phyloP scores from a whole-genome alignment of 129 eudicot species.

The Smallanthus sonchifolius region DNA sequence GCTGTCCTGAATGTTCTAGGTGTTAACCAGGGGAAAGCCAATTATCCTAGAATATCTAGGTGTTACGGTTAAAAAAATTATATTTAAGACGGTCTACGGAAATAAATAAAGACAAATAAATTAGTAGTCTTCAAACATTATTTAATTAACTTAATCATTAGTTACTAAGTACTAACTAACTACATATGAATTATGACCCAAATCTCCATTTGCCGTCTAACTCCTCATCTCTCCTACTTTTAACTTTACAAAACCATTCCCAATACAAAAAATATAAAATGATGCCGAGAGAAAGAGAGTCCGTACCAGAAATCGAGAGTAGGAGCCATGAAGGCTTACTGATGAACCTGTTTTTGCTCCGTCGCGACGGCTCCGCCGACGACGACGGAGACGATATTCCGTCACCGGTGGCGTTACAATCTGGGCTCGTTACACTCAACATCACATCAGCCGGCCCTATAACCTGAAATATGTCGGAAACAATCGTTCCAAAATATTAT shows the following conservation, averaged over 20 bases:
- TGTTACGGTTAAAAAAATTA: too few relatives aligned
- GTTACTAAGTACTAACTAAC: background rate
- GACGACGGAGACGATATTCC: conserved; percentile 5
- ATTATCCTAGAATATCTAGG: too few relatives aligned
- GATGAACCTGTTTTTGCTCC: conserved; percentile 28
- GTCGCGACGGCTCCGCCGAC: conserved; percentile 24
- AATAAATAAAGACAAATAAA: too few relatives aligned
- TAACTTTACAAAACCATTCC: conserved; percentile 19
- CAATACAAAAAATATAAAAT: background rate
- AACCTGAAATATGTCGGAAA: conserved; percentile 22
- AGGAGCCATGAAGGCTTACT: conserved; percentile 40
- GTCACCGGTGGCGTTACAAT: conserved; percentile 8
- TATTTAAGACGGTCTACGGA: too few relatives aligned
- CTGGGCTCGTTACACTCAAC: conserved; percentile 17
- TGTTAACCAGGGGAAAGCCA: too few relatives aligned
- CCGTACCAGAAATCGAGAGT: conserved; percentile 33
- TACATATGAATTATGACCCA: background rate
- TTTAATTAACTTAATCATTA: conserved; percentile 10
- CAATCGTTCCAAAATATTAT: conserved; percentile 24
- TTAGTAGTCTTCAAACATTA: background rate
- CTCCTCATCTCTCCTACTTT: conserved; percentile 1
- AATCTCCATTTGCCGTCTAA: conserved; percentile 3
- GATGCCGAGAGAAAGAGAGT: background rate
- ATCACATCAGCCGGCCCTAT: conserved; percentile 28
- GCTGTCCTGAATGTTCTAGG: too few relatives aligned